Evolutionary conservation across 2,329 filamentous ascomycete genomes (phyloP).

Genomic region (Penicillium sp.): DNA sequence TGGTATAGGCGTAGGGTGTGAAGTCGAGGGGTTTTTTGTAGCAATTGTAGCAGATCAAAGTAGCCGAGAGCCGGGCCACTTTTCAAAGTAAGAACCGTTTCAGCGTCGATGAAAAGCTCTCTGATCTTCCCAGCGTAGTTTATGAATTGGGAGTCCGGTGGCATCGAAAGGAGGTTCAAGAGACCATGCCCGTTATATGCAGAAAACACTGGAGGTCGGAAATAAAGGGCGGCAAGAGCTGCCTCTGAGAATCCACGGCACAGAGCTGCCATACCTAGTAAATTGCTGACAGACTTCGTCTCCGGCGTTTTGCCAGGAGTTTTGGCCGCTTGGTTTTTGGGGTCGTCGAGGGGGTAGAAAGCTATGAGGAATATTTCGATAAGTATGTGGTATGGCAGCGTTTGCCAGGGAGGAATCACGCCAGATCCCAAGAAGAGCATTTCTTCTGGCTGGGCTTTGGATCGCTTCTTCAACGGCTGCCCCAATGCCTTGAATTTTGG

Average conservation of each 20-base stretch:
- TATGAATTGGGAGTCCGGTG: conserved; percentile 50
- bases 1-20: conserved; percentile 71
- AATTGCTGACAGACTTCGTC: conserved; percentile 50
- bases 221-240: conserved; percentile 70
- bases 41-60: conserved; percentile 57
- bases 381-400: conserved; percentile 68
- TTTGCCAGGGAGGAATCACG: conserved; percentile 57
- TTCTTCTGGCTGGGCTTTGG: conserved; percentile 21
- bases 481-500: conserved; percentile 2
- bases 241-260: conserved; percentile 70
- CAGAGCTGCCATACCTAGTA: conserved; percentile 61
- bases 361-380: conserved; percentile 69
- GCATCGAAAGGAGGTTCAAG: conserved; percentile 56
- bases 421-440: conserved; percentile 25
- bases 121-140: conserved; percentile 73
- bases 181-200: conserved; percentile 51
- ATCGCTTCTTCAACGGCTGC: conserved; percentile 27
- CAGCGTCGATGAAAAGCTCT: conserved; percentile 67
- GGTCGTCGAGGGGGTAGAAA: conserved; percentile 55
- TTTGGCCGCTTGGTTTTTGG: conserved; percentile 9
- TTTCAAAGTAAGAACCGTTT: conserved; percentile 54
- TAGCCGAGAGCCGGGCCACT: conserved; percentile 54
- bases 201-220: conserved; percentile 63
- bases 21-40: conserved; percentile 66
- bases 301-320: not conserved